Evolutionary conservation across 2,329 filamentous ascomycete species (phyloP).

Genomic region (Stromatinia cepivora): DNA sequence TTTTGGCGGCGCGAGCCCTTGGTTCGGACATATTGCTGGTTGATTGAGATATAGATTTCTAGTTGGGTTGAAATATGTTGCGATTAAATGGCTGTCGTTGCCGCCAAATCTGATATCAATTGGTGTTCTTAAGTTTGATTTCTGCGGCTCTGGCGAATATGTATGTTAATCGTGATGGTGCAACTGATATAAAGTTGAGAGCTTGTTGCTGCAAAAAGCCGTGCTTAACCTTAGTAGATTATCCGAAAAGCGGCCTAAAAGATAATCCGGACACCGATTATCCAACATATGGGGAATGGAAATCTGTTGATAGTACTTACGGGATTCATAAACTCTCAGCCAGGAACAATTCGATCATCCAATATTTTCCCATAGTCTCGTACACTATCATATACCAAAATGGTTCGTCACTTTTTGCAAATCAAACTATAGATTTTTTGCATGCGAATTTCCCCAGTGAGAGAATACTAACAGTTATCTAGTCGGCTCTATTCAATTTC

Average conservation of each 20-base stretch:
- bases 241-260: background rate
- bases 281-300: constrained; percentile 21
- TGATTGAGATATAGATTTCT: background rate
- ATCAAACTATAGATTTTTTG: too few relatives aligned
- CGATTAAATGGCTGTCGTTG: background rate
- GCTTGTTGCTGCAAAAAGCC: too few relatives aligned
- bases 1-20: constrained; percentile 73
- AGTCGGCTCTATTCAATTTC: constrained; percentile 99
- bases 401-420: background rate
- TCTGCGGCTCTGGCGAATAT: background rate
- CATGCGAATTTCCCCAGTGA: too few relatives aligned
- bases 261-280: constrained; percentile 9
- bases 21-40: constrained; percentile 60
- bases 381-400: background rate
- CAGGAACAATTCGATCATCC: background rate
- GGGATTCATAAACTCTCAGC: background rate
- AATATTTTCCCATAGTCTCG: background rate
- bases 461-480: constrained; percentile 22
- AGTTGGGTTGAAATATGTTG: background rate
- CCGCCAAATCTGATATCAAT: background rate
- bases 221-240: background rate
- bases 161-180: background rate
- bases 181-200: background rate
- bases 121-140: background rate
- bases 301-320: constrained; percentile 16